A percentile compares a stretch with the other conserved stretches of the same genome.
Conservation (phyloP, 768 basidiomycete genomes). For the Tylopilus subfusipes region DNA sequence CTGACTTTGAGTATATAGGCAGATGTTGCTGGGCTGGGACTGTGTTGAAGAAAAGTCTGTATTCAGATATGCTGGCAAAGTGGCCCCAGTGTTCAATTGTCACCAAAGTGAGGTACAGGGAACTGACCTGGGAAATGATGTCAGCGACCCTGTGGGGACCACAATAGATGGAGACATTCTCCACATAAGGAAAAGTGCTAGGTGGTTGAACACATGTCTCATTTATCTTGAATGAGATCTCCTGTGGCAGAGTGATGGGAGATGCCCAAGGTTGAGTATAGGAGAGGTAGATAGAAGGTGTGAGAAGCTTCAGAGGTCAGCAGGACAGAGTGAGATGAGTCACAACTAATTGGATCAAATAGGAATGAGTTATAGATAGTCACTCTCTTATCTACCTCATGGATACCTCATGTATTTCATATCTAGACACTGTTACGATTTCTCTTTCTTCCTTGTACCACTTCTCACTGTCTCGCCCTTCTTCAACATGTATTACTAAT, state of each 20-base stretch:
- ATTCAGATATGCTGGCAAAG: slow-evolving; percentile 1
- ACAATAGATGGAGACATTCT: slow-evolving; percentile 4
- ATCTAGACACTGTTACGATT: too few relatives aligned
- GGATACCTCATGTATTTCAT: too few relatives aligned
- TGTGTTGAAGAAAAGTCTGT: not conserved
- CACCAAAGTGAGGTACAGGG: slow-evolving; percentile 10
- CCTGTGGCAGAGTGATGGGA: slow-evolving; percentile 2
- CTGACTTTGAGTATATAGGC: slow-evolving; percentile 2
- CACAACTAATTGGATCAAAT: too few relatives aligned
- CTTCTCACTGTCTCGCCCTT: too few relatives aligned
- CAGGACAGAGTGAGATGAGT: too few relatives aligned
- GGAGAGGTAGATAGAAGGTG: slow-evolving; percentile 7
- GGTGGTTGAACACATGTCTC: not conserved
- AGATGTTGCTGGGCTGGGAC: slow-evolving; percentile 4
- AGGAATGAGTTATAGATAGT: too few relatives aligned
- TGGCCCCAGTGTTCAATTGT: slow-evolving; percentile 1
- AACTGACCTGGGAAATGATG: slow-evolving; percentile 5
- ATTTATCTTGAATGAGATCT: not conserved
- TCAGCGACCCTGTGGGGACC: slow-evolving; percentile 7
- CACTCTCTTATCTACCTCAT: too few relatives aligned
- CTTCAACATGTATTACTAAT: too few relatives aligned
- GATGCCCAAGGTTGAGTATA: slow-evolving; percentile 4
- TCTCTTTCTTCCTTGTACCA: too few relatives aligned
- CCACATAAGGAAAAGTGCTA: slow-evolving; percentile 1
- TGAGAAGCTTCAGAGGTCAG: slow-evolving; percentile 5